phyloP scores from a whole-genome alignment of 2,329 filamentous ascomycete genomes.

The Clarireedia paspali region DNA sequence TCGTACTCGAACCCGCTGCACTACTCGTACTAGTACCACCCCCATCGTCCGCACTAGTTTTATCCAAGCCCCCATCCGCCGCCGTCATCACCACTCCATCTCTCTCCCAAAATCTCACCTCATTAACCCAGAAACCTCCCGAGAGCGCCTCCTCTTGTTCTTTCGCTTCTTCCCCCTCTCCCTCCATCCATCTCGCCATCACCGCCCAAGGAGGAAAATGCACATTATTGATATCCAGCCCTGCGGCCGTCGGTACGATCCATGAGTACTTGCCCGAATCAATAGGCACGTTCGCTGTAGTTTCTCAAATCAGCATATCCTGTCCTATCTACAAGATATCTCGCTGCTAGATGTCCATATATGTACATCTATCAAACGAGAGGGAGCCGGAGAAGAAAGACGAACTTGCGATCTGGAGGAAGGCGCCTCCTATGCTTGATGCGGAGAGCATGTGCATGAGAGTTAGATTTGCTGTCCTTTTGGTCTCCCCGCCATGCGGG shows the following conservation, averaged over 20 bases:
- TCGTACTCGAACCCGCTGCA: background rate
- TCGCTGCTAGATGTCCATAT: background rate
- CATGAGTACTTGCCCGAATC: background rate
- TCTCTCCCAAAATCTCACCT: background rate
- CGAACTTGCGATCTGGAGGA: conserved; percentile 1
- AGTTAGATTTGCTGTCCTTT: background rate
- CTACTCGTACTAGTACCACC: background rate
- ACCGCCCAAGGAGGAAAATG: conserved; percentile 4
- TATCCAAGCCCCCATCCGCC: background rate
- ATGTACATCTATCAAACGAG: background rate
- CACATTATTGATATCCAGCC: conserved; percentile 6
- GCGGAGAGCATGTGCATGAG: background rate
- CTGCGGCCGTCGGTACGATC: background rate
- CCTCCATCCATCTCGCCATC: background rate
- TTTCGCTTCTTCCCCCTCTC: background rate
- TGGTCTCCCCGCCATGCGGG: background rate
- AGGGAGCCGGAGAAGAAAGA: background rate
- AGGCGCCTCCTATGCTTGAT: background rate
- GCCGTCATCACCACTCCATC: background rate
- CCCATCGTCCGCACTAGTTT: background rate
- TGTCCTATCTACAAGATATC: background rate
- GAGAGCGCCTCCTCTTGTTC: background rate
- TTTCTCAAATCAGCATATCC: background rate
- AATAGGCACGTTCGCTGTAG: background rate
- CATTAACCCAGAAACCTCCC: conserved; percentile 6